These are phyloP conservation scores for Lichenothelia convexa DNA, from an alignment of 495 filamentous ascomycete genomes.

Conservation along the genomic window DNA sequence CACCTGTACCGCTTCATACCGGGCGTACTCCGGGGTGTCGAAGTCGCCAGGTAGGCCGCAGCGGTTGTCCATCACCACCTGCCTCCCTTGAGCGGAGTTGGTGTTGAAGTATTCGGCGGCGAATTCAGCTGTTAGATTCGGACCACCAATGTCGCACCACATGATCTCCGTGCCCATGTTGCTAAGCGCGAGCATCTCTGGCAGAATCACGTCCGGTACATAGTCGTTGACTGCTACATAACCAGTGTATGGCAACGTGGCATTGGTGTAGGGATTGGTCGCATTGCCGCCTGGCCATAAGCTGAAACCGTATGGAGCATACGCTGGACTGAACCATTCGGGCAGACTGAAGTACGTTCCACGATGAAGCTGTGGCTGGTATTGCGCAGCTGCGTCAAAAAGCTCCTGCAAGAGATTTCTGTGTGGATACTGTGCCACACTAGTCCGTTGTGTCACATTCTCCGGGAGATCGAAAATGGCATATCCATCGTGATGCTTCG, in stretches of 20 bases:
- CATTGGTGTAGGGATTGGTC: constrained; percentile 31
- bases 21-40: constrained; percentile 27
- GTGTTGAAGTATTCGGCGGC: constrained; percentile 30
- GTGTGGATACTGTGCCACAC: constrained; percentile 26
- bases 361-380: constrained; percentile 31
- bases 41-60: constrained; percentile 29
- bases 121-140: constrained; percentile 30
- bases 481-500: constrained; percentile 36
- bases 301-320: constrained; percentile 26
- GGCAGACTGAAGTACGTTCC: constrained; percentile 36
- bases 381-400: constrained; percentile 28
- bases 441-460: constrained; percentile 26
- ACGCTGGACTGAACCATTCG: constrained; percentile 39
- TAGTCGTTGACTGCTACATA: constrained; percentile 28
- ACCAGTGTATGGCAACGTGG: constrained; percentile 30
- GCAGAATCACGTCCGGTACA: constrained; percentile 29
- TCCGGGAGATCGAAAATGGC: constrained; percentile 31
- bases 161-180: constrained; percentile 34
- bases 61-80: constrained; percentile 33
- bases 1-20: constrained; percentile 27
- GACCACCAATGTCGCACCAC: constrained; percentile 37
- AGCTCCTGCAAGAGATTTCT: constrained; percentile 30
- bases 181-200: constrained; percentile 33
- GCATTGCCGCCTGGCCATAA: constrained; percentile 25
- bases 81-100: constrained; percentile 19